Evolutionary conservation across 2,329 filamentous ascomycete genomes (phyloP), one percentile per base, ranked within the genome.

Genomic region (Dothideomycetes sp.): DNA sequence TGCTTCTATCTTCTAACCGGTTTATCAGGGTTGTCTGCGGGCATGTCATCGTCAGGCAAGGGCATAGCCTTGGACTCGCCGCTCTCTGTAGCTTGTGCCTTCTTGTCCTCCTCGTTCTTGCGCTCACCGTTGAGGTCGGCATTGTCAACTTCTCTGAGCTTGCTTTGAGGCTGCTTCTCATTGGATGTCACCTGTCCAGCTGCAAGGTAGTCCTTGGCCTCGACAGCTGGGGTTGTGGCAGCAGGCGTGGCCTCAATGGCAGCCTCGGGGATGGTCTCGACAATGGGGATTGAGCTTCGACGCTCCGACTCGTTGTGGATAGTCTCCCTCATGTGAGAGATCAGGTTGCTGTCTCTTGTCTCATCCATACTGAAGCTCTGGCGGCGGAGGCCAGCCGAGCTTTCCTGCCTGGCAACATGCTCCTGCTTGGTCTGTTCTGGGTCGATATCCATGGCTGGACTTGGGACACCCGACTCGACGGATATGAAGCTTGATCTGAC

Each of bases 401-500:
- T 45, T 29, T 36, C 22, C 12, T 34, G 33, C 31, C 45, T 35
- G 22, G 37, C 23, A n/a, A 25, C 24, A 18, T 40, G 28, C 12
- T 34, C 20, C 8, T 40, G 24, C 20, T 41, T 29, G 15, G 35
- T 37, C 13, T 35, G 38, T 27, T 34, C 32, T 23, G 40, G 45
- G 19, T 46, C 35, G 27, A 41, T 32, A 22, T 43, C 44, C 29
- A 37, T 45, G 25, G 45, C 34, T 31, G 35, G 31, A 24, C 9
- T 41, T 11, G 27, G 37, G 19, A 13, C 33, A 16, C 51, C 52
- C 35, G 45, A 54, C 44, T 63, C 64, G 47, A 70, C 66, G 11
- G 66, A 55, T 12, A 70, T 63, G 53, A 70, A 70, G 47, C 64
- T 69, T 40, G 67, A 63, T 49, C 66, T 59, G 38, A 69, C 56